Evolutionary conservation across 2,329 filamentous ascomycete species (phyloP).

Genomic region (Penicillium sp.): DNA sequence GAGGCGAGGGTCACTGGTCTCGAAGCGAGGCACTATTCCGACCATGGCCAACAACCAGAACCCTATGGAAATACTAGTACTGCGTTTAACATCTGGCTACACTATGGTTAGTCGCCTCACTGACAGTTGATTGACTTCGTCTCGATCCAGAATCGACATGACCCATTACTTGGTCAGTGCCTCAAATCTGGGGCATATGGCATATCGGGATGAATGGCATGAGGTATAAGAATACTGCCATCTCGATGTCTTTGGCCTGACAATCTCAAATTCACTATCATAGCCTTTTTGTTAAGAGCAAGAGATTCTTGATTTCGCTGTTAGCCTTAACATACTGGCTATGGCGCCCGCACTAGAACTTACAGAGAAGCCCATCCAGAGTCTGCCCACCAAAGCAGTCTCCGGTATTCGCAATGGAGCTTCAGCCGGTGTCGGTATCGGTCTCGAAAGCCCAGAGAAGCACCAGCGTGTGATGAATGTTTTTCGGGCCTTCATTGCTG

Average conservation of each 20-base stretch:
- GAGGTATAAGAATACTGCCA: background rate
- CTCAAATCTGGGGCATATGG: background rate
- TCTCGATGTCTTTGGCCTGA: too few species aligned
- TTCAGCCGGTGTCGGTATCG: background rate
- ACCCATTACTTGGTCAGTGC: background rate
- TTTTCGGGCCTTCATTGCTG: constrained; percentile 54
- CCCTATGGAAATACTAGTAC: too few species aligned
- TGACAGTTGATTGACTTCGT: background rate
- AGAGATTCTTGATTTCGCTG: background rate
- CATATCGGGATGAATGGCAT: background rate
- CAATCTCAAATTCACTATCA: background rate
- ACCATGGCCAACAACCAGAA: too few species aligned
- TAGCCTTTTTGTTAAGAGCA: too few species aligned
- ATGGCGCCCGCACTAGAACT: constrained; percentile 16
- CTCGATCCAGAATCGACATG: background rate
- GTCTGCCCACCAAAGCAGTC: constrained; percentile 5
- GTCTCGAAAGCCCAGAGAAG: constrained; percentile 7
- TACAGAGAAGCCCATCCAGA: constrained; percentile 4
- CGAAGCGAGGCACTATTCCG: background rate
- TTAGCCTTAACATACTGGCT: background rate
- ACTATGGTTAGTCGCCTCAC: background rate
- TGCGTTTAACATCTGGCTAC: too few species aligned
- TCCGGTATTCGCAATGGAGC: constrained; percentile 1
- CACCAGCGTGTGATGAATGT: constrained; percentile 47
- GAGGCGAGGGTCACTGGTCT: background rate